Evolutionary conservation across 441 rosid species (phyloP), one percentile per base, ranked within the genome.

Genomic region (Pelargonium fulgidum): DNA sequence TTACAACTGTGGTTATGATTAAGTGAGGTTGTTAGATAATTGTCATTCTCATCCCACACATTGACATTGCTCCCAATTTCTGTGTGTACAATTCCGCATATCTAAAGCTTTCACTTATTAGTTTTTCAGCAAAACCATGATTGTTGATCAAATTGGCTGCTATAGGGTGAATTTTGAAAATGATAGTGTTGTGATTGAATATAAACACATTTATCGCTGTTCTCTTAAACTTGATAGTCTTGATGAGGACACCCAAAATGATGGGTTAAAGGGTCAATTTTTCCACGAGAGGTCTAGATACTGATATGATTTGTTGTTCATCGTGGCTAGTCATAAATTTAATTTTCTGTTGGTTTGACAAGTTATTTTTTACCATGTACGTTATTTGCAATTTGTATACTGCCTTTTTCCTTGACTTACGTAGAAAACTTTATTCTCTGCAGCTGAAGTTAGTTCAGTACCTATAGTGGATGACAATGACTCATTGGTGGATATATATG

Each of bases 391-490:
- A 5, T 36, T 36, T 26, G 11, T 29, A 12, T 62, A 4, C 66
- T 45, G 33, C 36, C 42, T 36, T 33, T 62, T 29, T 4, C 41
- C 17, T 62, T 17, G 29, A 29, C 45, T 13, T 33, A 62, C 33
- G 66, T 33, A 62, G 14, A 17, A 44, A 13, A 62, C 17, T 16
- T 62, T 29, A 42, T 62, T 48, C 10, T 58, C 71, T 84, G 80
- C 91, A 95, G 99, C 96, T 71, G 84, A 85, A 73, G 96, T 95
- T 58, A 95, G 98, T 84, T 91, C 99, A 3, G 84, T 95, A 78
- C 99, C 99, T 0, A 84, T 95, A 66, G 99, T 96, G 69, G 95
- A 89, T 80, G 98, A 92, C 61, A 91, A 96, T 82, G 93, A 93
- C 81, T 87, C 98, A 58, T 85, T 96, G 72, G 66, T 96, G 76